Percentiles rank a stretch among this genome's conserved stretches.
Conservation (phyloP, 179 eudicot species). For the Beta lomatogona region DNA sequence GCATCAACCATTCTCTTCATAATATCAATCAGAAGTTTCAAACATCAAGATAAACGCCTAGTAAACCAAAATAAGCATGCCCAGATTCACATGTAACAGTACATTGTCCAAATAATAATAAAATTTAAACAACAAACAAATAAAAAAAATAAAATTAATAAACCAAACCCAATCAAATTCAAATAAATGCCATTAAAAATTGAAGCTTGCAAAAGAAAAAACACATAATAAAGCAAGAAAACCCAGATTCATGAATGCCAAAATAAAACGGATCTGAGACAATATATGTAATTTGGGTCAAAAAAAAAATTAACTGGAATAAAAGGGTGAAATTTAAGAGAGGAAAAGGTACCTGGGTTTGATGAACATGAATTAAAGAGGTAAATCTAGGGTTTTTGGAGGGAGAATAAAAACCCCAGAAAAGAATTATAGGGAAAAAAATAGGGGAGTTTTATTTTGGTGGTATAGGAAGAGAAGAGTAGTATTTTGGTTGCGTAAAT, state of each 20-base stretch:
- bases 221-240: slow-evolving; percentile 1
- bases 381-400: slow-evolving; percentile 43
- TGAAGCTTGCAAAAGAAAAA: background rate
- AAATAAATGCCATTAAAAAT: slow-evolving; percentile 19
- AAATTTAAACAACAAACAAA: background rate
- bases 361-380: slow-evolving; percentile 17
- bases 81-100: slow-evolving; percentile 13
- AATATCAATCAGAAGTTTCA: background rate
- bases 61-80: slow-evolving; percentile 12
- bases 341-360: slow-evolving; percentile 21
- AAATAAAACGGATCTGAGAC: slow-evolving; percentile 25
- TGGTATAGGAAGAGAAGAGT: too few species aligned
- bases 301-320: background rate
- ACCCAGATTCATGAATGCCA: slow-evolving; percentile 22
- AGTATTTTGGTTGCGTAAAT: slow-evolving; percentile 25
- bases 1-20: slow-evolving; percentile 25
- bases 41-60: slow-evolving; percentile 6
- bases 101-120: slow-evolving; percentile 30
- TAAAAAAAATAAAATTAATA: background rate
- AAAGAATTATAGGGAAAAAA: background rate
- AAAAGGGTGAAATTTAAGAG: background rate
- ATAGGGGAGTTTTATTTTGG: background rate
- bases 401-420: slow-evolving; percentile 29
- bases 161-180: background rate
- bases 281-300: background rate